Evolutionary conservation across 495 filamentous ascomycete genomes (phyloP).

Genomic region (Penicillium waksmanii): DNA sequence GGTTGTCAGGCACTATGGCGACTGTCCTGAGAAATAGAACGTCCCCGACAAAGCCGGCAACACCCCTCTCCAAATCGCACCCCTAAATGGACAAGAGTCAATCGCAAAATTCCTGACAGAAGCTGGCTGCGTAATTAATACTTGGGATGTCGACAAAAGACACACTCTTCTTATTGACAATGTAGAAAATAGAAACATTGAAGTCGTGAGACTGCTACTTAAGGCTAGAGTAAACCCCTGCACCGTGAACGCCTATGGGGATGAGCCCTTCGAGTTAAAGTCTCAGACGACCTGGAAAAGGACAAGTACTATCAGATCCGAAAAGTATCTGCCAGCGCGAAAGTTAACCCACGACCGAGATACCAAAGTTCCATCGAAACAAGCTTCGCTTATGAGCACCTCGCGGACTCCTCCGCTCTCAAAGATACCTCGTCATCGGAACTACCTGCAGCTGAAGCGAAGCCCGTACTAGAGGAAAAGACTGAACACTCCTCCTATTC

Average conservation of each 20-base stretch:
- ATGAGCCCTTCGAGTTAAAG: conserved; percentile 84
- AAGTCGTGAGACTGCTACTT: conserved; percentile 84
- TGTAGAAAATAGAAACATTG: conserved; percentile 88
- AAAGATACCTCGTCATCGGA: too few species aligned
- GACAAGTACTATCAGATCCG: conserved; percentile 67
- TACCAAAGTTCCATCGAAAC: conserved; percentile 61
- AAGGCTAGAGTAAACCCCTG: conserved; percentile 87
- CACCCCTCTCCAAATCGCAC: conserved; percentile 88
- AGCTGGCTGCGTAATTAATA: conserved; percentile 79
- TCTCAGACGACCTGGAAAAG: conserved; percentile 68
- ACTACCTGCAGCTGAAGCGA: too few species aligned
- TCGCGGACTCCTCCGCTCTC: too few species aligned
- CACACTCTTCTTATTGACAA: conserved; percentile 96
- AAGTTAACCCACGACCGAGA: conserved; percentile 47
- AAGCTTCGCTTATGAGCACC: conserved; percentile 59
- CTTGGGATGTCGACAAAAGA: conserved; percentile 77
- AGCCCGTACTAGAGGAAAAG: conserved; percentile 7
- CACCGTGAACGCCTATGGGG: conserved; percentile 80
- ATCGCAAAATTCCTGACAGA: conserved; percentile 75
- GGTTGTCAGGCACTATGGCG: conserved; percentile 67
- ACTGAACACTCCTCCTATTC: too few species aligned
- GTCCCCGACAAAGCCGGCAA: conserved; percentile 91
- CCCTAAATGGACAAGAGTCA: conserved; percentile 77
- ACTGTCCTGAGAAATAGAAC: conserved; percentile 84
- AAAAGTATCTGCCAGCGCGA: conserved; percentile 50